Evolutionary conservation across 768 basidiomycete species (phyloP), one percentile per base, ranked within the genome.

Genomic region (Tubosaeta sp.): DNA sequence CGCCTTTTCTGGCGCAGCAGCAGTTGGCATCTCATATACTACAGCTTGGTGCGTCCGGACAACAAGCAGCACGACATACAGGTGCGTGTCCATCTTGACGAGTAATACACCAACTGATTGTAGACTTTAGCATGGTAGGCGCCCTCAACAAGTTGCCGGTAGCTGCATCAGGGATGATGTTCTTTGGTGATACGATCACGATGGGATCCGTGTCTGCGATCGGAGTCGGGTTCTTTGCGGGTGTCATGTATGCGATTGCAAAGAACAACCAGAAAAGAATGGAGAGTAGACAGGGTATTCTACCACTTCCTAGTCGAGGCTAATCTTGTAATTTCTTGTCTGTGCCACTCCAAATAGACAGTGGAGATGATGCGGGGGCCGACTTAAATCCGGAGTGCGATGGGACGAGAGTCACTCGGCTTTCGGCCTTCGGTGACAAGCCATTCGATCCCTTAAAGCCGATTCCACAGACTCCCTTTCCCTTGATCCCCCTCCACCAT

Each of bases 1-100:
- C 64, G 88, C 83, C 4, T 94, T 98, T 71, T 97, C 95, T 22
- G 97, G 97, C n/a, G 92, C 91, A 0, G 94, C 91, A 6, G 95
- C 97, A 5, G 97, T 97, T 29, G 92, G 92, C 43, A 99, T 99
- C 62, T 97, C 94, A 12, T 99, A 94, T 67, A 93, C 94, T 8
- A 99, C 97, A 8, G 95, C 97, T 10, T 99, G 97, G 97, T 98
- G 97, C 67, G 83, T 99, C 31, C 85, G 97, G 44, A 86, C 86
- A 19, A 97, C 95, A 27, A 91, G 89, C 58, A 97, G 95, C 56
- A 98, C 97, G 42, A 99, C 97, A n/a, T 99, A 97, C 73, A 95
- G 91, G 87, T 88, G 53, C 45, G 78, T 60, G 22, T 39, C 22
- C 48, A 13, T 39, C 16, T 37, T 16, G 37, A 6, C 29, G 37